Evolutionary conservation across 371 early-diverging fungal species (phyloP).

Genomic region (Apophysomyces sp.): DNA sequence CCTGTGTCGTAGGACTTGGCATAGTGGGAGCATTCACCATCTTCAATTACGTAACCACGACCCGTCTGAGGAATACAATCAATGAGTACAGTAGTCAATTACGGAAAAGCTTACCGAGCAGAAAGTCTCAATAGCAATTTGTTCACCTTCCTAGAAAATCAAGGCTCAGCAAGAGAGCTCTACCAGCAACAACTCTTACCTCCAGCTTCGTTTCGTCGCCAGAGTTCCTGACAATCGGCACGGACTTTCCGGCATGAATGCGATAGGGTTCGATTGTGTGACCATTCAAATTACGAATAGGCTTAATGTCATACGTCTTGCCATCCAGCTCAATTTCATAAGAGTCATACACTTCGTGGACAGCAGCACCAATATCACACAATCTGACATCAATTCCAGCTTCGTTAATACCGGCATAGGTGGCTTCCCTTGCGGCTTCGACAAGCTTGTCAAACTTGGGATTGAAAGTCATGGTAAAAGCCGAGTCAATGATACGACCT

Average conservation of each 20-base stretch:
- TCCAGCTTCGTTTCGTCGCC: constrained; percentile 96
- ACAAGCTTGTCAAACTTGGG: constrained; percentile 89
- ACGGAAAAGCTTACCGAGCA: constrained; percentile 61
- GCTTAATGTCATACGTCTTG: constrained; percentile 92
- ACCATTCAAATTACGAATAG: constrained; percentile 98
- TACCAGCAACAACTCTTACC: constrained; percentile 21
- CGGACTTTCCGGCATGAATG: constrained; percentile 97
- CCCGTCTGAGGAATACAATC: constrained; percentile 71
- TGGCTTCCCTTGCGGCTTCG: constrained; percentile 95
- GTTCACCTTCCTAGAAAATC: constrained; percentile 81
- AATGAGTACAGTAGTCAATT: neutral
- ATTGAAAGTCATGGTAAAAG: constrained; percentile 97
- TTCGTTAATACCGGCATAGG: constrained; percentile 94
- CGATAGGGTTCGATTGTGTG: constrained; percentile 96
- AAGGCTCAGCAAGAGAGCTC: neutral
- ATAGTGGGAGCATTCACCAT: constrained; percentile 96
- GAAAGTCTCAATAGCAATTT: constrained; percentile 99
- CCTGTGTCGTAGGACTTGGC: constrained; percentile 67
- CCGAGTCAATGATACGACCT: constrained; percentile 96
- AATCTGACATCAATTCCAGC: constrained; percentile 98
- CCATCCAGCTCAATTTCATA: constrained; percentile 98
- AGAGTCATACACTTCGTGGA: constrained; percentile 97
- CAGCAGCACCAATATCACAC: constrained; percentile 97
- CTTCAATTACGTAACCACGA: constrained; percentile 92
- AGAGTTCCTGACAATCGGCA: constrained; percentile 92